Percentiles rank a stretch among this genome's conserved stretches.
Evolutionary conservation across 768 basidiomycete genomes (phyloP).

Genomic region (Arthromyces matolae): DNA sequence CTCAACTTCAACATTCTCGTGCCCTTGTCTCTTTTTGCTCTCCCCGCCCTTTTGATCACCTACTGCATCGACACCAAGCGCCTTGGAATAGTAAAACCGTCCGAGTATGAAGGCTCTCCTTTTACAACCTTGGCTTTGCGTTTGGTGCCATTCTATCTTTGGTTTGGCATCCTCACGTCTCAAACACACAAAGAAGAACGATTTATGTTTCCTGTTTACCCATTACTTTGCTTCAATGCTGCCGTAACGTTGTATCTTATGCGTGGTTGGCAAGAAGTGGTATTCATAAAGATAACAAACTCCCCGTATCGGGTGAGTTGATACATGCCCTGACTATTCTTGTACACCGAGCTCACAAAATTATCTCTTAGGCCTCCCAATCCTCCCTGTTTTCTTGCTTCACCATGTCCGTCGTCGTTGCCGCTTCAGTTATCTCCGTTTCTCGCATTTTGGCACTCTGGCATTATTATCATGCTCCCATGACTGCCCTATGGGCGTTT

Average conservation of each 20-base stretch:
- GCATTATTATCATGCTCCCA: constrained; percentile 88
- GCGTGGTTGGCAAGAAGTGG: constrained; percentile 81
- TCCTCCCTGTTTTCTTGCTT: constrained; percentile 71
- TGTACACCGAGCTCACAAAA: neutral
- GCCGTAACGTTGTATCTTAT: constrained; percentile 83
- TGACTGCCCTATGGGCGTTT: constrained; percentile 65
- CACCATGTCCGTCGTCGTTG: constrained; percentile 67
- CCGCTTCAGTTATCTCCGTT: constrained; percentile 65
- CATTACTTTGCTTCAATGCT: constrained; percentile 90
- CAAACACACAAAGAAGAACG: constrained; percentile 98
- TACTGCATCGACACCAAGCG: constrained; percentile 73
- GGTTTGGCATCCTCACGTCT: constrained; percentile 71
- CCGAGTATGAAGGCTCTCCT: constrained; percentile 66
- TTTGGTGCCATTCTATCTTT: constrained; percentile 89
- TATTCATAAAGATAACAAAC: constrained; percentile 70
- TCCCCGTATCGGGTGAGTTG: constrained; percentile 78
- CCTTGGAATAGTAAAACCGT: constrained; percentile 51
- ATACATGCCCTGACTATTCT: neutral
- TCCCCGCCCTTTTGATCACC: constrained; percentile 77
- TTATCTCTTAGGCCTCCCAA: constrained; percentile 83
- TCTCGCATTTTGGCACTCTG: constrained; percentile 79
- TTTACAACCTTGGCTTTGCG: constrained; percentile 73
- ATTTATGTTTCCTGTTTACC: constrained; percentile 96
- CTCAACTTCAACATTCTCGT: constrained; percentile 92
- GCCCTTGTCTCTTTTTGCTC: constrained; percentile 74